Evolutionary conservation across 352 stramenopile species (phyloP), one percentile per base, ranked within the genome.

Genomic region (Peronospora belbahrii): DNA sequence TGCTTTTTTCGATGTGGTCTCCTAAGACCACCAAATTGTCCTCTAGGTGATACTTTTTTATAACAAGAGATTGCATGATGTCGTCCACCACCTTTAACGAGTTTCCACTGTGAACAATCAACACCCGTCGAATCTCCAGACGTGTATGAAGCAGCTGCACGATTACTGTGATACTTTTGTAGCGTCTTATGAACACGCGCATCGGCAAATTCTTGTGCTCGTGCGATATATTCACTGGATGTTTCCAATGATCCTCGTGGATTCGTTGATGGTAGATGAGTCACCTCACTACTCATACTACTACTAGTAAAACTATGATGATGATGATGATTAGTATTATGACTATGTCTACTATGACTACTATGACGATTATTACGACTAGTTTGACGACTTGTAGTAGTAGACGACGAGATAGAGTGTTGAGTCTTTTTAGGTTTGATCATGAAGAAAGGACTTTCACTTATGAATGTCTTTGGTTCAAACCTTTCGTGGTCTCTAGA

Each of bases 51-150:
- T 6, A 59, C 44, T 19, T 59, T 67, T 15, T 62, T 61, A 42
- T 74, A 82, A 45, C 70, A 82, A 3, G 53, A 27, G 23, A 82
- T 58, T 3, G 58, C 39, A 43, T 76, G 42, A 28, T 68, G 42
- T 2, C 61, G 61, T 8, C 56, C 56, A 14, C 60, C 69, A 22
- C 71, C 58, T 36, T 68, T 67, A 30, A 61, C 53, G 14, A 72
- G 39, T 32, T 74, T 73, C 70, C 70, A 82, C 25, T 61, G 48
- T 13, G 59, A 60, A n/a, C 58, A 31, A 43, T 82, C 65, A 7
- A 78, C 56, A 47, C 48, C 42, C 9, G 27, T 6, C 7, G 31
- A 41, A 9, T 19, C 17, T 19, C 41, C 36, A 14, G 50, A 13
- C 39, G 28, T 2, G 44, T 53, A 55, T 38, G 41, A 56, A 3